A percentile compares a stretch with the other conserved stretches of the same genome.
Evolutionary conservation across 202 grass and related monocot genomes (phyloP).

Genomic region (Zizania palustris): DNA sequence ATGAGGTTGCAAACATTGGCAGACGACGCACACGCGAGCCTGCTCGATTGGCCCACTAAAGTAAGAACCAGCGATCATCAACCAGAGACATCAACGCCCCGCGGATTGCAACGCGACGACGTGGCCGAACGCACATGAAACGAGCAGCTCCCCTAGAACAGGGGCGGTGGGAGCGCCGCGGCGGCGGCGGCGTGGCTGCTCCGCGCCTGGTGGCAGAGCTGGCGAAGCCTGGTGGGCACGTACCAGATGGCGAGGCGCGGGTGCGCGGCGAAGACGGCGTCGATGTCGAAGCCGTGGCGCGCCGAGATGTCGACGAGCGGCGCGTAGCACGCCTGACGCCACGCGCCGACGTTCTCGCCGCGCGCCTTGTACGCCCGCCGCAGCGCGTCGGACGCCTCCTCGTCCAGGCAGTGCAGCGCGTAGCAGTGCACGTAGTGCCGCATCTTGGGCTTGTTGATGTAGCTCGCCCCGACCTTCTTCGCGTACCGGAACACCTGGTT

Average conservation of each 20-base stretch:
- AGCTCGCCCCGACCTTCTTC: slow-evolving; percentile 90
- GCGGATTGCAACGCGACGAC: background rate
- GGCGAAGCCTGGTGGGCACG: slow-evolving; percentile 86
- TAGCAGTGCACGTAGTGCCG: slow-evolving; percentile 99
- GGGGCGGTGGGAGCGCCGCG: slow-evolving; percentile 25
- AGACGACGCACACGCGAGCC: background rate
- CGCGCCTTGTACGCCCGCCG: slow-evolving; percentile 81
- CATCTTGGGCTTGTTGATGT: slow-evolving; percentile 99
- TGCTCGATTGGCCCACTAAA: background rate
- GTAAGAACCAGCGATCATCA: too few relatives aligned
- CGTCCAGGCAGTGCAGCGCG: slow-evolving; percentile 95
- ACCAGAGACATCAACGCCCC: too few relatives aligned
- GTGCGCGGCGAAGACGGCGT: slow-evolving; percentile 96
- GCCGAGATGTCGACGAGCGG: slow-evolving; percentile 88
- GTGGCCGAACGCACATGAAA: background rate
- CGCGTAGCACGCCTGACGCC: slow-evolving; percentile 91
- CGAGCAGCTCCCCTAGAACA: slow-evolving; percentile 44
- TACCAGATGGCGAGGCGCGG: slow-evolving; percentile 94
- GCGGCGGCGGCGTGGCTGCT: slow-evolving; percentile 40
- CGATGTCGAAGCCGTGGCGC: slow-evolving; percentile 85
- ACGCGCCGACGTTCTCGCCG: slow-evolving; percentile 89
- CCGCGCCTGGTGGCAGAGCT: slow-evolving; percentile 91
- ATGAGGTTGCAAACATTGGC: background rate
- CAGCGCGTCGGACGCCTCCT: slow-evolving; percentile 80
- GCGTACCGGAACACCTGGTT: slow-evolving; percentile 99